These are phyloP conservation scores for Pseudogymnoascus sp. DNA, from an alignment of 2,329 filamentous ascomycete species.

Conservation along the genomic window DNA sequence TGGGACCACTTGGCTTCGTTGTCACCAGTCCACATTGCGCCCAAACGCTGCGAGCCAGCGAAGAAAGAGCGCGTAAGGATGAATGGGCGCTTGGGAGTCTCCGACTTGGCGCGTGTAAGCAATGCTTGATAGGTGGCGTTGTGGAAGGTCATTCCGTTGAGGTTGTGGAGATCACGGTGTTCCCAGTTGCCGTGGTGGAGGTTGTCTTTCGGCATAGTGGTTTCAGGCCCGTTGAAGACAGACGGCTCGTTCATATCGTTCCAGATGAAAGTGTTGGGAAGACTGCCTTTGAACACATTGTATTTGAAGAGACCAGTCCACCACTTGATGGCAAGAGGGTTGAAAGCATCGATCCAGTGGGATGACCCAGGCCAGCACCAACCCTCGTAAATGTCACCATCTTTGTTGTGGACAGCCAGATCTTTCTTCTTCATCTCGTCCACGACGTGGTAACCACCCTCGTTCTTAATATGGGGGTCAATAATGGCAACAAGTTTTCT, in stretches of 20 bases:
- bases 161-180: constrained; percentile 90
- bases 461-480: constrained; percentile 96
- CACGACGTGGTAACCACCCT: constrained; percentile 64
- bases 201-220: constrained; percentile 98
- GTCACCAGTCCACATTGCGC: constrained; percentile 98
- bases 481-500: constrained; percentile 91
- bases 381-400: constrained; percentile 79
- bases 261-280: constrained; percentile 87
- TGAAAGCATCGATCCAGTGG: constrained; percentile 94
- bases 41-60: constrained; percentile 77
- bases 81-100: constrained; percentile 70
- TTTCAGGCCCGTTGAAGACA: constrained; percentile 96
- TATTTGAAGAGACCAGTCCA: constrained; percentile 87
- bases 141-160: constrained; percentile 91
- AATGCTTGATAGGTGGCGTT: constrained; percentile 88
- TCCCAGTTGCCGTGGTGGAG: constrained; percentile 88
- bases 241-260: constrained; percentile 99
- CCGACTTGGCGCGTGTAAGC: constrained; percentile 74
- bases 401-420: constrained; percentile 81
- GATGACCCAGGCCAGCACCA: constrained; percentile 99
- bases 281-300: constrained; percentile 74
- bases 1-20: constrained; percentile 93
- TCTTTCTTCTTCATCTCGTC: constrained; percentile 77
- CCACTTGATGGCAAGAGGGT: constrained; percentile 83
- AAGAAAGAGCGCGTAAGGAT: constrained; percentile 89